Base-by-base conservation (phyloP, 1,284 basidiomycete species). In the Leccinum fallax region DNA sequence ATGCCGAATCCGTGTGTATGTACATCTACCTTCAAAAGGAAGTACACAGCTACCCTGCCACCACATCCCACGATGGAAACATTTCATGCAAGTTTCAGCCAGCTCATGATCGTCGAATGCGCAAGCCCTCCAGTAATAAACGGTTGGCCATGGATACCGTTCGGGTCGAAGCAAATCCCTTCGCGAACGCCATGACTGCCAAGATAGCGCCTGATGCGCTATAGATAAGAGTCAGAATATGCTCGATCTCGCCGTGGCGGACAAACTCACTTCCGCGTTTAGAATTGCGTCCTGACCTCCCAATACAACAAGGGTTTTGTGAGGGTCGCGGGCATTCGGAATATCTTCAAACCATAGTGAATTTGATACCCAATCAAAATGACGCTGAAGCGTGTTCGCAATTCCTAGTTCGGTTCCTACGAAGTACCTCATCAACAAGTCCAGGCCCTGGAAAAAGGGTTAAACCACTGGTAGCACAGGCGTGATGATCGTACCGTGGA, bases 281-380 rank as follows among this genome's bases (percentile, higher is more conserved):
- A 96, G 77, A 67, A 97, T 93, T 26, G 82, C 82, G 67, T 97
- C 95, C 66, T 87, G 83, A 1, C 90, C 92, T 24, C 93, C 92
- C 15, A 97, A 79, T 66, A 95, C 82, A 73, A 93, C 90, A 58
- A 89, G 68, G 15, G 85, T 81, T 76, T 85, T 81, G 59, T 77
- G 67, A 2, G 83, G 82, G 71, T 92, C 84, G 46, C 81, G 77
- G 13, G 88, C 87, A 68, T 91, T 82, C 0, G 93, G 93, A 51
- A 96, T 94, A 68, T 96, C 92, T 74, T 94, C 92, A 63, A 87
- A 90, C 85, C 91, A 96, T 13, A 97, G 80, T 6, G 92, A 89
- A 72, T 97, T 97, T n/a, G 90, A 86, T 34, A 86, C 82, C 94
- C 93, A 95, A 70, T 90, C 88, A 72, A 94, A 94, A 71, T 92